Evolutionary conservation across 1,139 yeast species (phyloP), one percentile per base, ranked within the genome.

Genomic region (Debaryomycetaceae sp.): DNA sequence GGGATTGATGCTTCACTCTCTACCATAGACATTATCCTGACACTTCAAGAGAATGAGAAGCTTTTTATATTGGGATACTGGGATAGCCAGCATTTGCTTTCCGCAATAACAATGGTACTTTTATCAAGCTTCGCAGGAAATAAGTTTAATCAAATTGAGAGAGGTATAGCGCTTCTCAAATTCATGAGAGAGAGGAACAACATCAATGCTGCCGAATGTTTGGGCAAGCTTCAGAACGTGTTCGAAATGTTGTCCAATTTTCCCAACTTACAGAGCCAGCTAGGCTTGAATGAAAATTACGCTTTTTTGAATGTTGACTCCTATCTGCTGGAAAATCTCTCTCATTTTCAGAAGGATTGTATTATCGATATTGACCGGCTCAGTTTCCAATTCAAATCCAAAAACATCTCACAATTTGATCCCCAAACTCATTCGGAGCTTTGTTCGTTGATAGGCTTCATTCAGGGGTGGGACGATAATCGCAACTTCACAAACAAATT

Each of bases 61-160:
- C 55, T 76, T 24, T 76, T 76, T 36, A 60, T 67, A 14, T 65
- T 72, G 46, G 83, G 81, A 9, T 77, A 72, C 54, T 77, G 80
- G 77, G 82, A 78, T 55, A 68, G 76, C 34, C 78, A 77, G 52
- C 77, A 76, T 55, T 58, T 78, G 42, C 77, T 69, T 51, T 65
- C 74, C 7, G 72, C 82, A 0, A 51, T 76, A 11, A 53, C 75
- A 35, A 61, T 75, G 17, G 59, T 76, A 31, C 58, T 74, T 30
- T 68, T 77, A 59, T 65, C 73, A 1, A 59, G 63, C n/a, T 49
- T 61, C n/a, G 59, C 62, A 13, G 70, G 67, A n/a, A 51, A 55
- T 9, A 43, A 53, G n/a, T 63, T 60, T 39, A 54, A 60, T 4
- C 64, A 67, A 30, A 55, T 72, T 11, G 54, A 60, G 42, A 59